phyloP scores from a whole-genome alignment of 331 rosid genomes.

The Dryas integrifolia region DNA sequence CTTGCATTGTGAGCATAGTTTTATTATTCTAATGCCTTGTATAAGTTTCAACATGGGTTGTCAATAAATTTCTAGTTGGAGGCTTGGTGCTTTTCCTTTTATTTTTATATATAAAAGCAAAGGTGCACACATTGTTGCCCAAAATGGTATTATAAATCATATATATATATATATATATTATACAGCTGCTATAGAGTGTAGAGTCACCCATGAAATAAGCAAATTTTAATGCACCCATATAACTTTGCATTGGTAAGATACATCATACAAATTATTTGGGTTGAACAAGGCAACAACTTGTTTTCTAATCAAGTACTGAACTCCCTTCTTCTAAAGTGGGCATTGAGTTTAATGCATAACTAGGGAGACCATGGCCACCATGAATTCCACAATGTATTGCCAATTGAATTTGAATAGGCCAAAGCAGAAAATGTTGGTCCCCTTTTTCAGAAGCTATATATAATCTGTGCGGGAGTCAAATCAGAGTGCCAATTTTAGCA shows the following conservation, averaged over 20 bases:
- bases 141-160: slow-evolving; percentile 4
- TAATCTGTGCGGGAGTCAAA: not conserved
- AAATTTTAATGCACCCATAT: not conserved
- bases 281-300: not conserved
- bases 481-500: not conserved
- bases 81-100: too few species aligned
- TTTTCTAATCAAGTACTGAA: not conserved
- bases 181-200: slow-evolving; percentile 9
- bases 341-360: not conserved
- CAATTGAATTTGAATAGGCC: not conserved
- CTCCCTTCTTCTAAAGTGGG: not conserved
- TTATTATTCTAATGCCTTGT: not conserved
- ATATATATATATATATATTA: not conserved
- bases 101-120: too few species aligned
- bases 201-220: slow-evolving; percentile 4
- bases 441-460: not conserved
- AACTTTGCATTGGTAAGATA: not conserved
- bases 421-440: too few species aligned
- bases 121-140: slow-evolving; percentile 21
- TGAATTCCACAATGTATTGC: not conserved
- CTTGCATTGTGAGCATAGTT: not conserved
- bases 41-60: too few species aligned
- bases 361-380: not conserved
- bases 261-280: not conserved
- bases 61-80: not conserved